Evolutionary conservation across 2,329 filamentous ascomycete genomes (phyloP).

Genomic region (Paracorniculantispora psalliotae): DNA sequence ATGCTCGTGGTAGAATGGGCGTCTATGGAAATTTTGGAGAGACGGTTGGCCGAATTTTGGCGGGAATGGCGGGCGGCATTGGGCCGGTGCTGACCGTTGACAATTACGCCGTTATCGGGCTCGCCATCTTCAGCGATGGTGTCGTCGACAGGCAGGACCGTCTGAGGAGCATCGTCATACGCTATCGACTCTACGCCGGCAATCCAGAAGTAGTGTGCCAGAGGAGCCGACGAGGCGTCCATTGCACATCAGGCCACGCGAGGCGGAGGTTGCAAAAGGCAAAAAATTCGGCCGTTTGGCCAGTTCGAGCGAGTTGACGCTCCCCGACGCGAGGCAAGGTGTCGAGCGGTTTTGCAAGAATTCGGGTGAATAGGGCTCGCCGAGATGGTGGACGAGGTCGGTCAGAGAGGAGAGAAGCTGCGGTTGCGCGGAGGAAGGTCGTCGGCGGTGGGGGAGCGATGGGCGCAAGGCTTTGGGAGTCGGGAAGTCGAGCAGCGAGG

Average conservation of each 20-base stretch:
- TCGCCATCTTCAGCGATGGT: slow-evolving; percentile 62
- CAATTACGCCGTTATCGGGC: slow-evolving; percentile 37
- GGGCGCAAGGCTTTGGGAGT: not conserved
- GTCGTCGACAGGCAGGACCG: slow-evolving; percentile 41
- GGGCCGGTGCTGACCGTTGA: slow-evolving; percentile 23
- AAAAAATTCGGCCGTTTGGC: slow-evolving; percentile 2
- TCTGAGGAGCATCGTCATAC: slow-evolving; percentile 50
- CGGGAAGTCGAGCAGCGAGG: not conserved
- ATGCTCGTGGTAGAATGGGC: slow-evolving; percentile 49
- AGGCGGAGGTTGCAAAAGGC: not conserved
- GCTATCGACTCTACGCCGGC: slow-evolving; percentile 64
- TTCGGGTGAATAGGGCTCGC: not conserved
- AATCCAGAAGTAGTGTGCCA: slow-evolving; percentile 74
- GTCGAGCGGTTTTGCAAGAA: not conserved
- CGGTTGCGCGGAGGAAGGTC: not conserved
- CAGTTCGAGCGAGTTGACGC: not conserved
- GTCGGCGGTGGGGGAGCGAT: not conserved
- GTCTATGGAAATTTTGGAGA: slow-evolving; percentile 50
- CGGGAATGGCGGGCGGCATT: slow-evolving; percentile 50
- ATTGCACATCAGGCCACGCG: slow-evolving; percentile 42
- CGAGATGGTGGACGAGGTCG: not conserved
- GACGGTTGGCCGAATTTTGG: slow-evolving; percentile 53
- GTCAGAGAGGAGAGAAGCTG: not conserved
- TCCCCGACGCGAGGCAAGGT: not conserved
- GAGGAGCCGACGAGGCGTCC: slow-evolving; percentile 57